Evolutionary conservation across 2,329 filamentous ascomycete genomes (phyloP).

Genomic region (Cadophora gregata): DNA sequence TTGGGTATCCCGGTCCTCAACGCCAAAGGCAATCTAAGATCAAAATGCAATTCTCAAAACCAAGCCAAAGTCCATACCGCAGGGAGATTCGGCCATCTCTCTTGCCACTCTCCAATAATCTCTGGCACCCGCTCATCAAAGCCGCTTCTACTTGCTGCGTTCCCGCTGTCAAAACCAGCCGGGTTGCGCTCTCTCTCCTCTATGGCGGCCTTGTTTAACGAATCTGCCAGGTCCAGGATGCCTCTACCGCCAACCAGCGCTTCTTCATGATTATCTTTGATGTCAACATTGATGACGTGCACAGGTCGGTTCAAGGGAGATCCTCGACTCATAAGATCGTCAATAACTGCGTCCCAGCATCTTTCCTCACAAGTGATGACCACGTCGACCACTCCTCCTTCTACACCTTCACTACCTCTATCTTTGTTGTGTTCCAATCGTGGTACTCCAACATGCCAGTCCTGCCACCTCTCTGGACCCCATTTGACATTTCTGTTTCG

Average conservation of each 20-base stretch:
- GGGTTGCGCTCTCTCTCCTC: conserved; percentile 73
- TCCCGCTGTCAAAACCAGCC: conserved; percentile 72
- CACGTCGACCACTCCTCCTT: conserved; percentile 88
- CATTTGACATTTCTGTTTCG: conserved; percentile 92
- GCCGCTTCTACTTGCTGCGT: conserved; percentile 68
- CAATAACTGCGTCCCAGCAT: conserved; percentile 97
- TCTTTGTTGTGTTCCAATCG: conserved; percentile 77
- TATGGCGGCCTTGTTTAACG: conserved; percentile 78
- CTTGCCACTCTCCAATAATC: conserved; percentile 91
- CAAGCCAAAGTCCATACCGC: conserved; percentile 94
- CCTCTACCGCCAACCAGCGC: conserved; percentile 87
- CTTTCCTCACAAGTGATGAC: conserved; percentile 98
- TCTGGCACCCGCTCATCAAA: conserved; percentile 96
- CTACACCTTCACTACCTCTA: conserved; percentile 79
- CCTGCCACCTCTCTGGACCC: conserved; percentile 96
- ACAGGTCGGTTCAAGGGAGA: conserved; percentile 89
- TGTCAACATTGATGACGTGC: conserved; percentile 98
- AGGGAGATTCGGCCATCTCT: conserved; percentile 89
- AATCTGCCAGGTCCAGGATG: conserved; percentile 88
- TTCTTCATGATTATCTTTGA: conserved; percentile 98
- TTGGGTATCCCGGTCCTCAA: conserved; percentile 34
- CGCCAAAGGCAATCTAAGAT: conserved; percentile 27
- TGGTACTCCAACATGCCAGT: conserved; percentile 90
- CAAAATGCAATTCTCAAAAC: conserved; percentile 65
- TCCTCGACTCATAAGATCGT: conserved; percentile 87